Conservation (phyloP, 176 grass and related monocot species). For the Puccinellia tenuiflora region DNA sequence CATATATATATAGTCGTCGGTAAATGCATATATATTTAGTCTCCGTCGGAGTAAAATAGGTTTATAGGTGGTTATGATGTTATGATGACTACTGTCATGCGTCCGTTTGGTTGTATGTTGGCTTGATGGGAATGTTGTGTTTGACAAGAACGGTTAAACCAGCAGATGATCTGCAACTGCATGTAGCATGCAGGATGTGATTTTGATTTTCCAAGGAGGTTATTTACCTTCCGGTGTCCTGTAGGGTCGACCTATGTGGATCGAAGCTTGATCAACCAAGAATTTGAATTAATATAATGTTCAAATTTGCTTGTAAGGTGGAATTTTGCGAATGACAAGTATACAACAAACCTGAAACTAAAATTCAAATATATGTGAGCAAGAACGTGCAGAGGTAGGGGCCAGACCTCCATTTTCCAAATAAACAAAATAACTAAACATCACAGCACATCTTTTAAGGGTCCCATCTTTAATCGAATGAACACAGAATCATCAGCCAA, state of each 20-base stretch:
- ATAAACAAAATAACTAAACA: background rate
- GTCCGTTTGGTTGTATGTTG: background rate
- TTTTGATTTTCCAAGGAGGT: background rate
- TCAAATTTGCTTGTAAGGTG: background rate
- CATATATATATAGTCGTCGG: background rate
- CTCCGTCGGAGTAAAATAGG: background rate
- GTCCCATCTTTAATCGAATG: background rate
- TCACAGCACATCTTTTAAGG: background rate
- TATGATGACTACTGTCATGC: background rate
- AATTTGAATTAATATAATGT: background rate
- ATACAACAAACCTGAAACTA: background rate
- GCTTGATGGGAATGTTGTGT: background rate
- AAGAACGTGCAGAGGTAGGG: too few species aligned
- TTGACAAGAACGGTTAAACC: background rate
- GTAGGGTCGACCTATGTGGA: background rate
- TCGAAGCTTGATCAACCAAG: background rate
- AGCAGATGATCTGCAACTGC: background rate
- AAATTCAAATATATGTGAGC: background rate
- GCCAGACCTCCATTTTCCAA: background rate
- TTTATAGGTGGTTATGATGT: background rate
- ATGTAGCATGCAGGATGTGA: background rate
- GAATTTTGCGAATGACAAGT: background rate
- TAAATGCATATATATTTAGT: background rate
- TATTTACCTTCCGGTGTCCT: background rate
- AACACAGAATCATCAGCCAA: background rate